Conservation (phyloP, 148 eudicot genomes). For the Mesembryanthemum crystallinum region DNA sequence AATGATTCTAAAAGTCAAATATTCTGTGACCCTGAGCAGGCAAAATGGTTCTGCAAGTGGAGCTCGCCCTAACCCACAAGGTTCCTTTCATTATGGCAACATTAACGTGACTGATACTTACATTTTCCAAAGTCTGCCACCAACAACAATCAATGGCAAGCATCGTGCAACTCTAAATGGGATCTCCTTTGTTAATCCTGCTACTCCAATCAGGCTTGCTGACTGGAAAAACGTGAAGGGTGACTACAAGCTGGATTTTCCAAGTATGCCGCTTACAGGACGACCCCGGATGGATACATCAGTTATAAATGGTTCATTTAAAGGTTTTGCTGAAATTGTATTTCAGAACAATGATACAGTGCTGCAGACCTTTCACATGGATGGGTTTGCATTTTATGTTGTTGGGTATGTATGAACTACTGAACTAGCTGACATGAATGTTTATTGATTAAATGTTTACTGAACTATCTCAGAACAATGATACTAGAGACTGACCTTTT, state of each 20-base stretch:
- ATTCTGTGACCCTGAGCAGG: conserved; percentile 37
- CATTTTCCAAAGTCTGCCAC: conserved; percentile 62
- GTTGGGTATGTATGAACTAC: conserved; percentile 64
- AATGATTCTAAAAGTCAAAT: background rate
- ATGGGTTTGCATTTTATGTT: conserved; percentile 81
- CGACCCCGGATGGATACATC: conserved; percentile 56
- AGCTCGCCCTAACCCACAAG: conserved; percentile 97
- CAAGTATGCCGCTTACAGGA: conserved; percentile 51
- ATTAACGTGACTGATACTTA: conserved; percentile 71
- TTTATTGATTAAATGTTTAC: too few species aligned
- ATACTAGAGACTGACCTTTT: too few species aligned
- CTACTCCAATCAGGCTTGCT: conserved; percentile 80
- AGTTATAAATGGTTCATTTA: conserved; percentile 70
- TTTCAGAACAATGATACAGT: conserved; percentile 91
- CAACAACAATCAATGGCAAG: conserved; percentile 56
- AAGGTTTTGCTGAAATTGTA: conserved; percentile 74
- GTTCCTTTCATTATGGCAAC: conserved; percentile 83
- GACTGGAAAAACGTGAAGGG: conserved; percentile 63
- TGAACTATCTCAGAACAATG: too few species aligned
- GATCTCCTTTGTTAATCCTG: conserved; percentile 77
- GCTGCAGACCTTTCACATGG: conserved; percentile 83
- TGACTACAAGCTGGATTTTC: conserved; percentile 77
- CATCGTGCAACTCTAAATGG: conserved; percentile 76
- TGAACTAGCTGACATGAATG: background rate
- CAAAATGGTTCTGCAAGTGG: conserved; percentile 87